Evolutionary conservation across 495 filamentous ascomycete genomes (phyloP), one percentile per base, ranked within the genome.

Genomic region (Hyaloscypha hepaticicola): DNA sequence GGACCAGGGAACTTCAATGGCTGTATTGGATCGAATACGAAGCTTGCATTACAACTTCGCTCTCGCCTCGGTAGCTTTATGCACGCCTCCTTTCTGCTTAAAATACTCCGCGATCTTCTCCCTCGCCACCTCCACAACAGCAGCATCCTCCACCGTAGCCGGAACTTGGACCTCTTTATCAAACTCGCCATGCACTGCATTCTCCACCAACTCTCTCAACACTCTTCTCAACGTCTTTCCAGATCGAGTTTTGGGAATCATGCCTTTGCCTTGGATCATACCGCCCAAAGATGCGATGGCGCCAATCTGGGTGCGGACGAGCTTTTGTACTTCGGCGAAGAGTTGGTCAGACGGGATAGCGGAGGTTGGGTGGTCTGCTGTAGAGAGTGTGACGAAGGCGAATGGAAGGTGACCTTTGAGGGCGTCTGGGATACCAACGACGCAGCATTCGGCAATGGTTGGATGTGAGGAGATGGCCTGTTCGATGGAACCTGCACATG

Each of bases 381-480:
- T 78, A 3, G 77, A 80, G 34, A 85, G 80, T 0, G 87, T 87
- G 60, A 96, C 79, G 70, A 97, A 95, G 12, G 92, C 93, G 69
- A 97, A 96, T 1, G 93, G 93, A 6, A 96, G 82, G 69, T 94
- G 90, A 51, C 93, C 93, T 74, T 97, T 97, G 7, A 96, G 77
- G 0, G 82, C 68, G 69, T 97, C 93, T 0, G 94, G 94, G 59
- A 96, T 88, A 25, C 89, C 88, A 19, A 97, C 85, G 0, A 96
- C 90, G 68, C 89, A 91, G 31, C 87, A 89, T 79, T 97, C 93
- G 19, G 85, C 88, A 29, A 97, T 83, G 5, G 73, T 74, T 0
- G 89, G 89, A 72, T 96, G 92, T 3, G 86, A 87, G 4, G 92
- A 86, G 66, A 97, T 90, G 34, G 89, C 92, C 77, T 96, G 91